Evolutionary conservation across 768 basidiomycete species (phyloP).

Genomic region (Pleurotus tuber-regium): DNA sequence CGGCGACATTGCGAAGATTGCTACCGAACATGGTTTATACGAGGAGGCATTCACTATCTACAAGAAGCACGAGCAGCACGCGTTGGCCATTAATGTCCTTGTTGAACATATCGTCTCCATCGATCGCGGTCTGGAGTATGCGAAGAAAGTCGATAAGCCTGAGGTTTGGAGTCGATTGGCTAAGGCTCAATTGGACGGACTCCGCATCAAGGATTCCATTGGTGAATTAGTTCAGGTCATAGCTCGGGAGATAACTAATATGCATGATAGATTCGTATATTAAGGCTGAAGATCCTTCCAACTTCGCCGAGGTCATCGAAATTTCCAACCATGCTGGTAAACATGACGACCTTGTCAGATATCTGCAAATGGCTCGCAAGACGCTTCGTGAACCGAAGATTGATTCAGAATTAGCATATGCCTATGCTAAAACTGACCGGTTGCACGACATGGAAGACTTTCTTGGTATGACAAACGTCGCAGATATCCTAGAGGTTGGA

Average conservation of each 20-base stretch:
- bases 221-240: conserved; percentile 44
- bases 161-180: conserved; percentile 97
- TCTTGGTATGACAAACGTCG: conserved; percentile 96
- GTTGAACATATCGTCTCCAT: conserved; percentile 98
- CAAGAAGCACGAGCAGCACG: conserved; percentile 96
- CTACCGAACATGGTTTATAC: conserved; percentile 91
- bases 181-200: conserved; percentile 98
- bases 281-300: conserved; percentile 93
- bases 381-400: conserved; percentile 95
- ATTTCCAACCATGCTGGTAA: conserved; percentile 91
- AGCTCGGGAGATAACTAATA: conserved; percentile 7
- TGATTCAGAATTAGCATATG: conserved; percentile 96
- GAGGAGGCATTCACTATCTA: conserved; percentile 98
- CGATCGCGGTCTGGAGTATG: conserved; percentile 94
- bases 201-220: conserved; percentile 97
- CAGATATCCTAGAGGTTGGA: conserved; percentile 93
- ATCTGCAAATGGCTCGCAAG: conserved; percentile 98
- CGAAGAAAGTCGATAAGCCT: conserved; percentile 93
- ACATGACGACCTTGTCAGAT: conserved; percentile 92
- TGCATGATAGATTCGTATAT: conserved; percentile 81
- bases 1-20: conserved; percentile 93
- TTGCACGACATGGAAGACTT: conserved; percentile 99
- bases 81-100: conserved; percentile 93
- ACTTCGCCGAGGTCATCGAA: conserved; percentile 94
- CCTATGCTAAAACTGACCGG: conserved; percentile 97